phyloP scores from a whole-genome alignment of 106 monocot species.

The Hemerocallis citrina region DNA sequence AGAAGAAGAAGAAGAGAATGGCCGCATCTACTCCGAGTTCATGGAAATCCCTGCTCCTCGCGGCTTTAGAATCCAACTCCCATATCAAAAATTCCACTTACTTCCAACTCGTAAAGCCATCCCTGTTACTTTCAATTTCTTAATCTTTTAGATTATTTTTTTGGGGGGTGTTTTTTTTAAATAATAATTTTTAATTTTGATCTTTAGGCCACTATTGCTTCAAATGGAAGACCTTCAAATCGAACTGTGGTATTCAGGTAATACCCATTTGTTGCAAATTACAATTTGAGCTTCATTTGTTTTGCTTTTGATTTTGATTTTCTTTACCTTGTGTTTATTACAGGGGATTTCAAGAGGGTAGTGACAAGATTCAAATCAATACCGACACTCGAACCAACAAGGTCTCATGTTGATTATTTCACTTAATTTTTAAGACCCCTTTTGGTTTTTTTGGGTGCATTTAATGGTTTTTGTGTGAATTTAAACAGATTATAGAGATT shows the following conservation, averaged over 20 bases:
- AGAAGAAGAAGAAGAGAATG: too few relatives aligned
- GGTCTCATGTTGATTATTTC: conserved; percentile 17
- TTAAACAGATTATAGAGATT: conserved; percentile 78
- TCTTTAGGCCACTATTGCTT: conserved; percentile 62
- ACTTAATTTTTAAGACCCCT: not conserved
- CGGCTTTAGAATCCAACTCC: conserved; percentile 60
- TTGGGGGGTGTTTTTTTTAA: too few relatives aligned
- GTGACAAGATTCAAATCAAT: conserved; percentile 70
- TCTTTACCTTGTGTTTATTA: not conserved
- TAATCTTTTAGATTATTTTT: too few relatives aligned
- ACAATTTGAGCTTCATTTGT: not conserved
- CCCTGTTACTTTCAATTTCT: not conserved
- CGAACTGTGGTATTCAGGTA: conserved; percentile 98
- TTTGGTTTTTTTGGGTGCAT: not conserved
- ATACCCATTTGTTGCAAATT: not conserved
- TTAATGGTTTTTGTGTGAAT: not conserved
- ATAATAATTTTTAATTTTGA: not conserved
- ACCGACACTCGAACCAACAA: conserved; percentile 63
- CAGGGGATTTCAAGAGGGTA: conserved; percentile 62
- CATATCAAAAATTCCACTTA: conserved; percentile 65
- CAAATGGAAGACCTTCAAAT: conserved; percentile 59
- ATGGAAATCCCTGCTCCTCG: conserved; percentile 70
- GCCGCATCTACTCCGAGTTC: conserved; percentile 8
- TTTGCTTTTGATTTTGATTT: not conserved
- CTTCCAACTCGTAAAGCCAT: conserved; percentile 63